Conservation (phyloP, 2,329 filamentous ascomycete species). For the Thielaviopsis musarum region DNA sequence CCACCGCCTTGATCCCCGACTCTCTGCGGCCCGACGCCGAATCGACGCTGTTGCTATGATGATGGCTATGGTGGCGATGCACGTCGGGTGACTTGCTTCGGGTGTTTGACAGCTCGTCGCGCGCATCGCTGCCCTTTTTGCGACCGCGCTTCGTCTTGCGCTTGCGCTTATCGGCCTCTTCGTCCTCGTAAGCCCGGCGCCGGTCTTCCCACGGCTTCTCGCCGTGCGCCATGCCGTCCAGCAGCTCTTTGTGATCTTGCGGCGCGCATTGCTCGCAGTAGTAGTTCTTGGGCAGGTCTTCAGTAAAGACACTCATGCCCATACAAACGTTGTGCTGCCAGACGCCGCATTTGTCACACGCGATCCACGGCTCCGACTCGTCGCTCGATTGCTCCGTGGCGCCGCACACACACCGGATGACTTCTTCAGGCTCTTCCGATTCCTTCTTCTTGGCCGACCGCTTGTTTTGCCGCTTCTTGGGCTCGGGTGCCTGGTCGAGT, state of each 20-base stretch:
- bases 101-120: slow-evolving; percentile 22
- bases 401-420: slow-evolving; percentile 89
- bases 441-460: slow-evolving; percentile 39
- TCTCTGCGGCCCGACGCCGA: slow-evolving; percentile 33
- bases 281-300: slow-evolving; percentile 68
- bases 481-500: slow-evolving; percentile 41
- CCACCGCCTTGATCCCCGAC: slow-evolving; percentile 19
- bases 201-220: slow-evolving; percentile 75
- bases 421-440: slow-evolving; percentile 35
- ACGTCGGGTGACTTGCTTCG: slow-evolving; percentile 12
- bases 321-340: slow-evolving; percentile 99
- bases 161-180: slow-evolving; percentile 40
- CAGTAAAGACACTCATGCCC: slow-evolving; percentile 61
- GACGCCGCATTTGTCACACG: slow-evolving; percentile 77
- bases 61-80: slow-evolving; percentile 8
- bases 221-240: slow-evolving; percentile 61
- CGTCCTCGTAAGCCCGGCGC: slow-evolving; percentile 44
- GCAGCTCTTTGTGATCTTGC: slow-evolving; percentile 61
- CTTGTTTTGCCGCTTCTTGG: slow-evolving; percentile 35
- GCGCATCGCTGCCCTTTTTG: slow-evolving; percentile 48
- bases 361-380: slow-evolving; percentile 82
- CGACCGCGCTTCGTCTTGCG: slow-evolving; percentile 42
- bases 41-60: background rate
- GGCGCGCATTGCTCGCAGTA: slow-evolving; percentile 85
- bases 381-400: slow-evolving; percentile 74